Percentiles rank a stretch among this genome's conserved stretches.
These are phyloP conservation scores for Adansonia madagascariensis DNA, from an alignment of 441 rosid species.

Conservation along the genomic window DNA sequence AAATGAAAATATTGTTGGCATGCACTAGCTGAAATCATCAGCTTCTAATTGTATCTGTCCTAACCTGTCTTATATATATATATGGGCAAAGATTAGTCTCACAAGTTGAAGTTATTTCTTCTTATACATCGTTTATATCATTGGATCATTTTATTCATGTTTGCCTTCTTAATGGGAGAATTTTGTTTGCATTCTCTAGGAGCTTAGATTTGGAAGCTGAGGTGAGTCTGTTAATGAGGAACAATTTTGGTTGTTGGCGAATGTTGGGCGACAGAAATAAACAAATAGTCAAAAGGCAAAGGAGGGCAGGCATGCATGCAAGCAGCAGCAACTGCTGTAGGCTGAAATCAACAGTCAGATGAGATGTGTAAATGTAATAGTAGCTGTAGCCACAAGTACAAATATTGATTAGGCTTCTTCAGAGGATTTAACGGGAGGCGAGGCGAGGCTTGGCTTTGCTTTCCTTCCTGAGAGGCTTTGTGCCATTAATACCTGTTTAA, in stretches of 20 bases:
- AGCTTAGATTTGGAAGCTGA: constrained; percentile 27
- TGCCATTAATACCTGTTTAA: background rate
- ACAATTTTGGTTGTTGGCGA: background rate
- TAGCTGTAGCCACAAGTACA: no score
- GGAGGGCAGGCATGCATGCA: background rate
- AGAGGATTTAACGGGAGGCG: background rate
- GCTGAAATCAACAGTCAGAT: no score
- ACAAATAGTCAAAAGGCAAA: background rate
- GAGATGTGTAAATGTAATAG: no score
- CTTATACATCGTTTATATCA: background rate
- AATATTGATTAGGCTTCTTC: background rate
- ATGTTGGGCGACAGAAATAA: constrained; percentile 13
- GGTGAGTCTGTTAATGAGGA: background rate
- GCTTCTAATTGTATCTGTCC: no score
- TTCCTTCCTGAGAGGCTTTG: constrained; percentile 3
- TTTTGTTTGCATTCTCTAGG: constrained; percentile 39
- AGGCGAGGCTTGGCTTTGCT: background rate
- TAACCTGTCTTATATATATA: no score
- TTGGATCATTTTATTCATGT: background rate
- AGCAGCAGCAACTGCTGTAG: background rate
- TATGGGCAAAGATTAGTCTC: no score
- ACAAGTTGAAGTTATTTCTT: no score
- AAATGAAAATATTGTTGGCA: background rate
- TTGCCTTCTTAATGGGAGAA: background rate
- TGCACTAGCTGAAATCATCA: no score